These are phyloP conservation scores for Beauveria sp. DNA, from an alignment of 2,329 filamentous ascomycete species.

Conservation along the genomic window DNA sequence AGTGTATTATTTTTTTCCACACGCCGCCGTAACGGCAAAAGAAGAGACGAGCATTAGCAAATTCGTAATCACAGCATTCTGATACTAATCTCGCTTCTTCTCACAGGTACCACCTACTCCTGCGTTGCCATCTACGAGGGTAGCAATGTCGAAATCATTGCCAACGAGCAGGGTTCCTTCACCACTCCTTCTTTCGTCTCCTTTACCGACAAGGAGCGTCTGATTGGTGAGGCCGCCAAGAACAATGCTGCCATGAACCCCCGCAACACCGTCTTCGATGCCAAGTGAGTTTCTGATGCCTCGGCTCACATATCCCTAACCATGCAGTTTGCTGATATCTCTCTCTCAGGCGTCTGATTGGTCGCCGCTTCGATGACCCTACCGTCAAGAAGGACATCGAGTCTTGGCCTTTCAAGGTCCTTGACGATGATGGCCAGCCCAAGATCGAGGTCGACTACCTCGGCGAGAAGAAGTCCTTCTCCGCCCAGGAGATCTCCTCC, in stretches of 20 bases:
- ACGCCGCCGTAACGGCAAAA: not conserved
- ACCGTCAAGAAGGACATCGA: constrained; percentile 98
- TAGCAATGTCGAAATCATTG: constrained; percentile 99
- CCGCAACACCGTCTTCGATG: constrained; percentile 94
- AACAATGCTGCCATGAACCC: constrained; percentile 99
- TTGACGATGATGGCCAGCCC: constrained; percentile 81
- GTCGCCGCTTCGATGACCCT: constrained; percentile 88
- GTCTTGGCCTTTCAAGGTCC: constrained; percentile 98
- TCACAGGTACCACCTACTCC: constrained; percentile 93
- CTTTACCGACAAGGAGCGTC: constrained; percentile 96
- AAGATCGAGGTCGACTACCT: constrained; percentile 95
- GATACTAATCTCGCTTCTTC: constrained; percentile 8
- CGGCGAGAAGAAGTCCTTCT: constrained; percentile 90
- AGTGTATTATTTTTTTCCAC: not conserved
- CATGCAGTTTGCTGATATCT: constrained; percentile 12
- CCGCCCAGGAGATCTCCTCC: constrained; percentile 95
- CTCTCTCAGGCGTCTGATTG: constrained; percentile 80
- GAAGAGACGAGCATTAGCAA: not conserved
- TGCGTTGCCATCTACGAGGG: constrained; percentile 99
- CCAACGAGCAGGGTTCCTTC: constrained; percentile 99
- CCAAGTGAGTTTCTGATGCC: constrained; percentile 63
- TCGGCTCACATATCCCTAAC: not conserved
- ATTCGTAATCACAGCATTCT: not conserved
- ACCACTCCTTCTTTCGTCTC: constrained; percentile 98
- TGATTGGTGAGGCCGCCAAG: constrained; percentile 99